Base-by-base conservation (phyloP, 1,139 yeast genomes). In the Diutina rugosa region DNA sequence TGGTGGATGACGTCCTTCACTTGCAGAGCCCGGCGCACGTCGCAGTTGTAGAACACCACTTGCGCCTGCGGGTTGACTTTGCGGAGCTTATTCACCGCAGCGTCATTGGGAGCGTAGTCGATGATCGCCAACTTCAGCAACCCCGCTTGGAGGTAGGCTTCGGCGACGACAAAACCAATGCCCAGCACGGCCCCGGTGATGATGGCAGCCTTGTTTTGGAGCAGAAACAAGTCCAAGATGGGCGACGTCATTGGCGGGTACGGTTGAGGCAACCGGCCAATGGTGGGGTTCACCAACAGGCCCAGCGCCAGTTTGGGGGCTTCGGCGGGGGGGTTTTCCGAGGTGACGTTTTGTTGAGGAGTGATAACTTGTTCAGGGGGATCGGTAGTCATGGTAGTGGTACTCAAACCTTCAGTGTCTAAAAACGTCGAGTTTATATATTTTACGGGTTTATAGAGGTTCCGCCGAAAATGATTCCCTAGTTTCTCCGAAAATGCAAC, bases 181-280 rank as follows among this genome's bases (percentile, higher is more conserved):
- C 78, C 78, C 59, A 77, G 69, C 51, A 76, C 75, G 45, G 78
- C 78, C 10, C 79, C 79, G 44, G 79, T 75, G 55, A 75, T 66
- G 29, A 71, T 71, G 9, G 78, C 78, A 26, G 69, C 63, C 65
- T 75, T 75, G 21, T 67, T 70, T 9, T 65, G 64, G 61, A 74
- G 69, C 58, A 67, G 65, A 61, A 76, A 75, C 57, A 74, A 65
- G 58, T 73, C 74, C 60, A 72, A 62, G 55, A 74, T 49, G 14
- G 53, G 41, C 10, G 21, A 8, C 12, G 21, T 32, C 29, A 49
- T 49, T 3, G 26, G 28, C 6, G 53, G 53, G 53, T 49, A 49
- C n/a, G 53, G 53, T 16, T 30, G 53, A 32, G 53, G 53, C 29
- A 49, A 49, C 16, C 30, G 6, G 14, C 53, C 53, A n/a, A 49